Conservation (phyloP, 345 rosid species). For the Populus alba region DNA sequence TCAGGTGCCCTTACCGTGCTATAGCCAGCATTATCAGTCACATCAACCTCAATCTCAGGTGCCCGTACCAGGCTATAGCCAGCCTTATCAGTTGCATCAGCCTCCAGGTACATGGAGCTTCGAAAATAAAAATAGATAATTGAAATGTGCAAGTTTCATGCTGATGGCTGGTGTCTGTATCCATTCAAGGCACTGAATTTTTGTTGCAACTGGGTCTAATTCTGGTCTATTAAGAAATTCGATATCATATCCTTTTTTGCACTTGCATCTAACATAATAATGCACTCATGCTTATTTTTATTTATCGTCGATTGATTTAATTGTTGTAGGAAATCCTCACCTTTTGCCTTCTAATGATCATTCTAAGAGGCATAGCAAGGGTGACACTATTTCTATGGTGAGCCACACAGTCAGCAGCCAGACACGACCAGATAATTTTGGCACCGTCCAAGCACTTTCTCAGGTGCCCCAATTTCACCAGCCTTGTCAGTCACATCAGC, state of each 20-base stretch:
- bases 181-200: too few relatives aligned
- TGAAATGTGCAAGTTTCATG: neutral
- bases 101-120: slow-evolving; percentile 6
- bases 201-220: too few relatives aligned
- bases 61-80: too few relatives aligned
- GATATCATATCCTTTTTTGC: too few relatives aligned
- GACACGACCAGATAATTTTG: slow-evolving; percentile 14
- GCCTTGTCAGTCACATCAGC: slow-evolving; percentile 8
- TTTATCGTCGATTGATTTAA: neutral
- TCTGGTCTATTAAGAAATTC: too few relatives aligned
- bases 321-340: slow-evolving; percentile 10
- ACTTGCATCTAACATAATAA: too few relatives aligned
- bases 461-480: slow-evolving; percentile 13
- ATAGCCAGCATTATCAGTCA: slow-evolving; percentile 7
- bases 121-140: too few relatives aligned
- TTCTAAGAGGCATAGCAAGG: slow-evolving; percentile 12
- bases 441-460: neutral
- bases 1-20: neutral
- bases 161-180: too few relatives aligned
- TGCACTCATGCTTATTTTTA: neutral
- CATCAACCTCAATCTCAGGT: slow-evolving; percentile 13
- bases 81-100: neutral
- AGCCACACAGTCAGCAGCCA: slow-evolving; percentile 8
- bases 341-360: slow-evolving; percentile 4
- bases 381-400: slow-evolving; percentile 13